Percentiles rank a stretch among this genome's conserved stretches.
Evolutionary conservation across 2,329 filamentous ascomycete species (phyloP).

Genomic region (Colletotrichum cordylinicola): DNA sequence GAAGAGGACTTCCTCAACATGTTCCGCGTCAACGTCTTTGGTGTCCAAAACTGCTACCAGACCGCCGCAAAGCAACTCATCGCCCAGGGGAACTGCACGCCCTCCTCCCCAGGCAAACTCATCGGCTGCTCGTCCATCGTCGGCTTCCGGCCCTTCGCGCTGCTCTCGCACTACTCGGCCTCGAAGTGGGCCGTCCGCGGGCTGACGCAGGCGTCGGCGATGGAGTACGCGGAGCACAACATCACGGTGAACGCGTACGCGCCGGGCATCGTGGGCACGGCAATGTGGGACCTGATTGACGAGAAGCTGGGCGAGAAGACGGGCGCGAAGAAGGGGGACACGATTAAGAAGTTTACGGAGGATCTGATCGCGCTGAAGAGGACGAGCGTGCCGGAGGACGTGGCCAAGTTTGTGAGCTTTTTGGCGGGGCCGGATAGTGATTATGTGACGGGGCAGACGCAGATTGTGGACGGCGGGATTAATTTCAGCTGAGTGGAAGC

Average conservation of each 20-base stretch:
- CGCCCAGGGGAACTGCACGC: constrained; percentile 49
- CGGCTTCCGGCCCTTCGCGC: constrained; percentile 63
- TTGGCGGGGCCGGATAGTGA: constrained; percentile 64
- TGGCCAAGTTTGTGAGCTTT: constrained; percentile 67
- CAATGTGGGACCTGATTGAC: constrained; percentile 75
- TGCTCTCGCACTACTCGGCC: constrained; percentile 68
- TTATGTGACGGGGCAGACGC: constrained; percentile 70
- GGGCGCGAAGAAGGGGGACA: constrained; percentile 48
- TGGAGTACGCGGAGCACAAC: constrained; percentile 67
- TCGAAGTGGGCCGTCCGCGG: constrained; percentile 72
- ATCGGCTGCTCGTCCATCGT: constrained; percentile 58
- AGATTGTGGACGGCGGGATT: constrained; percentile 63
- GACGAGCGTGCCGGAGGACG: constrained; percentile 66
- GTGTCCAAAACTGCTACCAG: constrained; percentile 69
- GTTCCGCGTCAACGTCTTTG: constrained; percentile 70
- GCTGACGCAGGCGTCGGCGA: constrained; percentile 65
- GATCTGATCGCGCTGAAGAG: constrained; percentile 63
- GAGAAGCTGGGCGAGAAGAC: constrained; percentile 50
- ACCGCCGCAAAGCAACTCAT: constrained; percentile 71
- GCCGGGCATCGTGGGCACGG: constrained; percentile 70
- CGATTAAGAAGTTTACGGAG: constrained; percentile 58
- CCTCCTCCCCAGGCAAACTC: constrained; percentile 37
- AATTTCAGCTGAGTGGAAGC: background rate
- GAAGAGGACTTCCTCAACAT: constrained; percentile 63
- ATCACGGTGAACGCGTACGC: constrained; percentile 74